Evolutionary conservation across 1,139 yeast genomes (phyloP).

Genomic region (Hyphopichia buzzinii): DNA sequence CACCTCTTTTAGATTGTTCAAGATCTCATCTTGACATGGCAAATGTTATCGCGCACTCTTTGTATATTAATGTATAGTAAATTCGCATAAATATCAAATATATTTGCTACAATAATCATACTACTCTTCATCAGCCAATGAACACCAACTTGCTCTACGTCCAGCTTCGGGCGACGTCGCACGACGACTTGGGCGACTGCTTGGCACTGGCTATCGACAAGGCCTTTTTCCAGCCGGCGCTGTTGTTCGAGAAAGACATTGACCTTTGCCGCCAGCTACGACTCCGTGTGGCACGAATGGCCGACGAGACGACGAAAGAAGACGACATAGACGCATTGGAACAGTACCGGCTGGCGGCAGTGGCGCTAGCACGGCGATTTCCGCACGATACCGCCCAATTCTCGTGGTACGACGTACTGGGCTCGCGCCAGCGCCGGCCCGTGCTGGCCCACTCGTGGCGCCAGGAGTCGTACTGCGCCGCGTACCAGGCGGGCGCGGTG

Average conservation of each 20-base stretch:
- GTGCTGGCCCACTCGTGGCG: slow-evolving; percentile 42
- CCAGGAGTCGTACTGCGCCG: slow-evolving; percentile 60
- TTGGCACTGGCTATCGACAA: slow-evolving; percentile 50
- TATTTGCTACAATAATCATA: too few relatives aligned
- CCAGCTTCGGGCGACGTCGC: slow-evolving; percentile 54
- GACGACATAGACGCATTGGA: slow-evolving; percentile 18
- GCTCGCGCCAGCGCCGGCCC: slow-evolving; percentile 45
- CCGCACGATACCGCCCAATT: slow-evolving; percentile 49
- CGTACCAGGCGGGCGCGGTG: slow-evolving; percentile 68
- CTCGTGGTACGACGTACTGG: slow-evolving; percentile 71
- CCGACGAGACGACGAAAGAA: slow-evolving; percentile 17
- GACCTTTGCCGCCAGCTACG: slow-evolving; percentile 31
- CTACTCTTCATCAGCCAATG: too few relatives aligned
- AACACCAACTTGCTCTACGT: slow-evolving; percentile 43
- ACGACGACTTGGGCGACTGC: slow-evolving; percentile 43
- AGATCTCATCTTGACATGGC: too few relatives aligned
- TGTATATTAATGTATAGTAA: too few relatives aligned
- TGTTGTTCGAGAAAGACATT: slow-evolving; percentile 55
- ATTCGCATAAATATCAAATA: too few relatives aligned
- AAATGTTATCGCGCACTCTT: too few relatives aligned
- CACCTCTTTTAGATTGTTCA: too few relatives aligned
- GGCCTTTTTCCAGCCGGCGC: slow-evolving; percentile 66
- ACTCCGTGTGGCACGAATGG: slow-evolving; percentile 18
- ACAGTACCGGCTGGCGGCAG: slow-evolving; percentile 32
- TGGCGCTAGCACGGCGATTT: slow-evolving; percentile 34